Evolutionary conservation across 768 basidiomycete genomes (phyloP), one percentile per base, ranked within the genome.

Genomic region (Xanthoconium stramineum): DNA sequence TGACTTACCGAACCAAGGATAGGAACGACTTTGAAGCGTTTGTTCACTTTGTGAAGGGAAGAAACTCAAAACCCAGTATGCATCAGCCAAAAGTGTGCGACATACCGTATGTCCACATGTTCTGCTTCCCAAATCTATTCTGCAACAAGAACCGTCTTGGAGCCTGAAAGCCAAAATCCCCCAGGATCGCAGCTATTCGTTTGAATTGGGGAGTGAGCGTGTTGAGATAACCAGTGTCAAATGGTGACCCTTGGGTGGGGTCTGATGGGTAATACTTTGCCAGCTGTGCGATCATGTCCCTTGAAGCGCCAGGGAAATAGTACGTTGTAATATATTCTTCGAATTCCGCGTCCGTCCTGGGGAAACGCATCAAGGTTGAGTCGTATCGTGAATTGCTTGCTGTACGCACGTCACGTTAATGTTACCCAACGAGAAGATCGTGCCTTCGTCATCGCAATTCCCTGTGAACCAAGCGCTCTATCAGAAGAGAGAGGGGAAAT

Each of bases 151-250:
- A 78, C 5, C 80, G 62, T 14, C 81, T 67, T 42, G 82, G 77
- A 1, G 72, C 78, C 53, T 83, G 77, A 69, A 84, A 81, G 2
- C 77, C 70, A 32, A 69, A 66, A 56, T 84, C 83, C 0, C 82
- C 83, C 48, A 74, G 71, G 56, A 84, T 68, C 0, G 82, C 74
- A 6, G 82, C 75, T 6, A 82, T 56, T 2, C 81, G 72, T 60
- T 84, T 84, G 67, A 72, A 82, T 53, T 83, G 74, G 0, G 79
- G 76, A 2, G 76, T 74, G 7, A 79, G 55, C 1, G 73, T 72
- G 53, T 84, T 81, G 15, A 73, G 55, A 38, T 62, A 28, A 0
- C 77, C 74, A 0, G 83, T 84, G 53, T 73, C 73, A 58, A 78
- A 85, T 0, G 83, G 83, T 0, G 81, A 83, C n/a, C 83, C 83